These are phyloP conservation scores for Cryphonectria japonica DNA, from an alignment of 2,329 filamentous ascomycete species.

Conservation along the genomic window DNA sequence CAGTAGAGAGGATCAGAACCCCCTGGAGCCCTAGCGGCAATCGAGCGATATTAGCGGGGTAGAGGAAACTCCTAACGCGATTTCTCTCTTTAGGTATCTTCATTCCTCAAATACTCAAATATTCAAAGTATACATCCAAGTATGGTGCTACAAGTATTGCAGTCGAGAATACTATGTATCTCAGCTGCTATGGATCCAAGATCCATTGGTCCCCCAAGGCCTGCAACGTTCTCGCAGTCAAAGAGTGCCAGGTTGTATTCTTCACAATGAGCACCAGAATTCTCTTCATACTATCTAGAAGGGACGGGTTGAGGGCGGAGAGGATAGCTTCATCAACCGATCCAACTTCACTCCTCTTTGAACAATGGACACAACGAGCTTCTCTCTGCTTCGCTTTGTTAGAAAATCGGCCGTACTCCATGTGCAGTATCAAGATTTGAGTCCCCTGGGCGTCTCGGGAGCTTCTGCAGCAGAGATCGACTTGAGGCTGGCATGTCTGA, in stretches of 20 bases:
- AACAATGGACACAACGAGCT: not conserved
- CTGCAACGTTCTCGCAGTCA: not conserved
- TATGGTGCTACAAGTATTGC: no score
- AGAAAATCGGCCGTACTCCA: not conserved
- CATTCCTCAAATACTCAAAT: no score
- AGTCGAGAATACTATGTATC: no score
- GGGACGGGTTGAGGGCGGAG: not conserved
- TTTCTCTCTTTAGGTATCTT: no score
- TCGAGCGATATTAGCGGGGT: not conserved
- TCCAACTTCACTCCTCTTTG: not conserved
- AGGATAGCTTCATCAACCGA: not conserved
- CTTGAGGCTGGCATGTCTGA: slow-evolving; percentile 18
- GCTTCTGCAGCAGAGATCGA: not conserved
- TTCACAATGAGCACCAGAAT: not conserved
- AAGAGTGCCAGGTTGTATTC: not conserved
- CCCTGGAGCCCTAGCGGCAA: not conserved
- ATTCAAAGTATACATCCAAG: no score
- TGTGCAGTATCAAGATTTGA: not conserved
- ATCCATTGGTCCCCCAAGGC: no score
- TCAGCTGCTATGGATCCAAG: no score
- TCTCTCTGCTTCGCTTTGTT: not conserved
- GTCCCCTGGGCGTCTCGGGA: not conserved
- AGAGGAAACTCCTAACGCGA: not conserved
- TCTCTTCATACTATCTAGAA: not conserved
- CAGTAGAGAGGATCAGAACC: not conserved